phyloP scores from a whole-genome alignment of 257 asterid species.

The Solanum gandarillasii region DNA sequence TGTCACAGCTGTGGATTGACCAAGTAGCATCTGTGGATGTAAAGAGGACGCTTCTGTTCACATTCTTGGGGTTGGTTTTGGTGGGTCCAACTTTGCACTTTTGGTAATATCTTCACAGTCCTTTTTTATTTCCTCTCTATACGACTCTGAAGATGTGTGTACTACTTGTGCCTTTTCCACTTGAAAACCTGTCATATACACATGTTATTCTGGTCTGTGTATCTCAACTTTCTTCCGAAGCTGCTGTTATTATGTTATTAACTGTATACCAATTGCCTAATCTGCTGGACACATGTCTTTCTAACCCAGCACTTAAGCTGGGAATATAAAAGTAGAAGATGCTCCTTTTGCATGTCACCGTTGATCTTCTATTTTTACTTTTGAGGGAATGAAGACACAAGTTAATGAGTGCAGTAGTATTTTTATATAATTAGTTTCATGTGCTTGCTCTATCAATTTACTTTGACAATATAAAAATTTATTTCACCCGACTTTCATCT shows the following conservation, averaged over 20 bases:
- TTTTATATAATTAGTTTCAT: background rate
- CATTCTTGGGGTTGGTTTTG: slow-evolving; percentile 75
- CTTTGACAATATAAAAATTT: background rate
- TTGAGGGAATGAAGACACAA: background rate
- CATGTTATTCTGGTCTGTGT: background rate
- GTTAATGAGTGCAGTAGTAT: background rate
- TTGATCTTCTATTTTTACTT: background rate
- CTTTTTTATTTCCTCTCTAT: background rate
- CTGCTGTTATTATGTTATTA: background rate
- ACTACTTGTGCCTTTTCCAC: background rate
- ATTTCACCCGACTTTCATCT: background rate
- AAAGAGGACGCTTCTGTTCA: slow-evolving; percentile 67
- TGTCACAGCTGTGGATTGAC: slow-evolving; percentile 57
- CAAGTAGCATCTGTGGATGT: slow-evolving; percentile 52
- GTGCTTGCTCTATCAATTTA: background rate
- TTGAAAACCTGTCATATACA: background rate
- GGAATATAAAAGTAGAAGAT: background rate
- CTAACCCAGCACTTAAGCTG: background rate
- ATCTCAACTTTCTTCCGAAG: background rate
- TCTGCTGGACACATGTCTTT: background rate
- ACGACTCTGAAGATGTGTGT: background rate
- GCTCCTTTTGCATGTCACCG: background rate
- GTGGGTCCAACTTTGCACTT: slow-evolving; percentile 94
- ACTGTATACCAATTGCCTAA: background rate
- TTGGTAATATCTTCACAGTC: slow-evolving; percentile 40